Percentiles rank a stretch among this genome's conserved stretches.
phyloP scores from a whole-genome alignment of 306 rosid species.

The Hippophae tibetana region DNA sequence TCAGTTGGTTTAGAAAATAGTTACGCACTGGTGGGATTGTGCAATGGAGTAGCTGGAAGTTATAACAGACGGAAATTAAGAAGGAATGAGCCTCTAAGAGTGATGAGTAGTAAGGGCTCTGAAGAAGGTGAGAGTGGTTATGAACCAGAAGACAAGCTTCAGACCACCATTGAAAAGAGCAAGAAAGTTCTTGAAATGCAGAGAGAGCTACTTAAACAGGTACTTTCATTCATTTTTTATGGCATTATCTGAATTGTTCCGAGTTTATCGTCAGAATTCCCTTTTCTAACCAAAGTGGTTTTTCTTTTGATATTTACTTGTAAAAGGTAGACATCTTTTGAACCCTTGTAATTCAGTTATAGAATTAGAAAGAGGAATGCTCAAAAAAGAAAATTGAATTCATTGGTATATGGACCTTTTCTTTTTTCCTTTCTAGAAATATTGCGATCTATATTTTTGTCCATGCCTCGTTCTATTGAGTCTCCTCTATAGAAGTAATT shows the following conservation, averaged over 20 bases:
- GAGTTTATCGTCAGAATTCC: neutral
- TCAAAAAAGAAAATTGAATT: too few relatives aligned
- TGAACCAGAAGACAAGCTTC: constrained; percentile 43
- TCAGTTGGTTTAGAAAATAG: constrained; percentile 18
- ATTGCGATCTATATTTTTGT: too few relatives aligned
- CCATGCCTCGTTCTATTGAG: too few relatives aligned
- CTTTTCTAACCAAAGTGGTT: neutral
- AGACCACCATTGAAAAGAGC: constrained; percentile 72
- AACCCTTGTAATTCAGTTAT: too few relatives aligned
- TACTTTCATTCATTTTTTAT: constrained; percentile 7
- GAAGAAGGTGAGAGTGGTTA: constrained; percentile 32
- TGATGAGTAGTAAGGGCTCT: constrained; percentile 23
- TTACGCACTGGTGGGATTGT: constrained; percentile 18
- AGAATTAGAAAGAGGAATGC: too few relatives aligned
- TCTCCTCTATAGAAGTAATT: too few relatives aligned
- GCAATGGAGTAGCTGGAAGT: constrained; percentile 29
- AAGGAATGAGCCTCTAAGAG: constrained; percentile 33
- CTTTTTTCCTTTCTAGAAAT: too few relatives aligned
- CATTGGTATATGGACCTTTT: too few relatives aligned
- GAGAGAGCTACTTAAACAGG: constrained; percentile 73
- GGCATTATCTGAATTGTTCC: neutral
- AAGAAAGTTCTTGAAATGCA: constrained; percentile 79
- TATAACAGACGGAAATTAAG: constrained; percentile 25
- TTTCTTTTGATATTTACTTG: neutral
- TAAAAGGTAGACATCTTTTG: too few relatives aligned